Evolutionary conservation across 163 green algal species (phyloP).

Genomic region (Chloromonas sp.): DNA sequence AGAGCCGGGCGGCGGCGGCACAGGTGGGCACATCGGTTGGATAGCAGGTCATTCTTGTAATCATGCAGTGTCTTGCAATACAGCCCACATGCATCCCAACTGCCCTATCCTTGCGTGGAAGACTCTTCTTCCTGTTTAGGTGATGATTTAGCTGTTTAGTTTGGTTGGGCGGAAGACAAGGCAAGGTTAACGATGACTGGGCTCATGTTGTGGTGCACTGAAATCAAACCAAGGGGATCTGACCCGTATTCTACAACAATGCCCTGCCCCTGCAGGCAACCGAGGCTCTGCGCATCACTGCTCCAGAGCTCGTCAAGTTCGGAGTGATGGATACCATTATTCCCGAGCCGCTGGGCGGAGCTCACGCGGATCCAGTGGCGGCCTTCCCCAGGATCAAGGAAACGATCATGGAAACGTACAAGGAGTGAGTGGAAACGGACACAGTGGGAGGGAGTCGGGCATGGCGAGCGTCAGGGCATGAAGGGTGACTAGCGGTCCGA

Average conservation of each 20-base stretch:
- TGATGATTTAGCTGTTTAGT: too few relatives aligned
- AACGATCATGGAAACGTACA: conserved; percentile 70
- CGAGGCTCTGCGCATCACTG: conserved; percentile 88
- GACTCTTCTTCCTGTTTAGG: background rate
- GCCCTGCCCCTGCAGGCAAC: conserved; percentile 52
- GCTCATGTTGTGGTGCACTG: too few relatives aligned
- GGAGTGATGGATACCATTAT: conserved; percentile 88
- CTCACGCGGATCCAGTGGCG: conserved; percentile 77
- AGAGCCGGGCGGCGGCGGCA: conserved; percentile 31
- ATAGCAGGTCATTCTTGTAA: background rate
- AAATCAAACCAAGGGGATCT: too few relatives aligned
- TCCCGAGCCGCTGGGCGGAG: conserved; percentile 83
- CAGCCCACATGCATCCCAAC: background rate
- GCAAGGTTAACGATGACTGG: too few relatives aligned
- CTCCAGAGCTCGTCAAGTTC: conserved; percentile 73
- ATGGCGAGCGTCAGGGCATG: background rate
- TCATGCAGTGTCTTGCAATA: background rate
- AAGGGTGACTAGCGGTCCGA: background rate
- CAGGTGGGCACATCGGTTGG: conserved; percentile 14
- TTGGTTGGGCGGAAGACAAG: too few relatives aligned
- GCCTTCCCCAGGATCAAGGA: conserved; percentile 84
- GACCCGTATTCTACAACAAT: background rate
- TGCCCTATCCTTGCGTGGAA: background rate
- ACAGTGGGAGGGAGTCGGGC: background rate
- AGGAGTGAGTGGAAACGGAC: conserved; percentile 18